A percentile compares a stretch with the other conserved stretches of the same genome.
phyloP scores from a whole-genome alignment of 2,329 filamentous ascomycete species.

The Proliferodiscus dingleyae region DNA sequence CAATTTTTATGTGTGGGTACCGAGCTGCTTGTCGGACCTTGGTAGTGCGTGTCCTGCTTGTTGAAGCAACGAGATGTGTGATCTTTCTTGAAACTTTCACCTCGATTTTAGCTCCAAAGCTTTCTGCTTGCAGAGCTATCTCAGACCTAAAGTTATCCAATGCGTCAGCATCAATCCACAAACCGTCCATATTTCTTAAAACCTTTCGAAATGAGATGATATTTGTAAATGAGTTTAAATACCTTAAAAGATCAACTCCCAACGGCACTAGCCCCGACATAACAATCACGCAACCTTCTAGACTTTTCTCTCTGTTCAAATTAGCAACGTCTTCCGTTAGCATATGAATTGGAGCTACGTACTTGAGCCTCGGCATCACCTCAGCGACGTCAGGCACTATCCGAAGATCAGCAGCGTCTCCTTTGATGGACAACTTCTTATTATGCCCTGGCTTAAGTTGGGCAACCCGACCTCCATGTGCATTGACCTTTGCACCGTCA shows the following conservation, averaged over 20 bases:
- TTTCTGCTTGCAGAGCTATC: slow-evolving; percentile 79
- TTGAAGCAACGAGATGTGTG: slow-evolving; percentile 71
- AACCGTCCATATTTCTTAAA: slow-evolving; percentile 1
- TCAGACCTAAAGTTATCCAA: slow-evolving; percentile 54
- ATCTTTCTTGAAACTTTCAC: slow-evolving; percentile 54
- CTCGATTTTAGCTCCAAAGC: slow-evolving; percentile 69
- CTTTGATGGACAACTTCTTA: slow-evolving; percentile 42
- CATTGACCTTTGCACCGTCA: slow-evolving; percentile 45
- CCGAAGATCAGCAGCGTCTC: slow-evolving; percentile 41
- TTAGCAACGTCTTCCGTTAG: slow-evolving; percentile 17
- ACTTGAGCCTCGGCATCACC: slow-evolving; percentile 80
- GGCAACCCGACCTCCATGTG: slow-evolving; percentile 37
- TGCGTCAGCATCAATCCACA: slow-evolving; percentile 3
- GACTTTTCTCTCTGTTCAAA: slow-evolving; percentile 48
- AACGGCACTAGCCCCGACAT: slow-evolving; percentile 88
- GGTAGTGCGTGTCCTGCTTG: slow-evolving; percentile 70
- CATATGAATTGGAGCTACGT: slow-evolving; percentile 7
- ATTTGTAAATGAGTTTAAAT: slow-evolving; percentile 23
- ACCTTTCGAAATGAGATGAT: slow-evolving; percentile 11
- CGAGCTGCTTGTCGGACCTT: slow-evolving; percentile 86
- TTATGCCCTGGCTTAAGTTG: slow-evolving; percentile 32
- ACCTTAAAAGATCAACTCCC: slow-evolving; percentile 66
- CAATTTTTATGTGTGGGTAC: slow-evolving; percentile 79
- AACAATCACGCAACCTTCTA: slow-evolving; percentile 72
- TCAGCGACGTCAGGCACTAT: slow-evolving; percentile 78